Conservation (phyloP, 2,329 filamentous ascomycete species). For the Stagonosporopsis rhizophila region DNA sequence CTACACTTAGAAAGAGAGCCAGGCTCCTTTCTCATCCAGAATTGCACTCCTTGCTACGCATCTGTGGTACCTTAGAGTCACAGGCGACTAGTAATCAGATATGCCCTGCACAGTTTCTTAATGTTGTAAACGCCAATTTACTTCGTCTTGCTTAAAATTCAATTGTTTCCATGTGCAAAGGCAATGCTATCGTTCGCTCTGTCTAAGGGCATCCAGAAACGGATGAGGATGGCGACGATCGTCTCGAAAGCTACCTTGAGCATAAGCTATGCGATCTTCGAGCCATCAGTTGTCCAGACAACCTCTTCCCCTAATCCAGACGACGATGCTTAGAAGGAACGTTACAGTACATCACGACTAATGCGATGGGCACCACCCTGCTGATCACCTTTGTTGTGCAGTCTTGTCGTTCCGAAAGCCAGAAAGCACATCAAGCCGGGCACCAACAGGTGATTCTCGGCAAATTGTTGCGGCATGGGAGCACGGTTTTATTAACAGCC, state of each 20-base stretch:
- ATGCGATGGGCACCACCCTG: not conserved
- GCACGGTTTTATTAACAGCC: slow-evolving; percentile 3
- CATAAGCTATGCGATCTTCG: not conserved
- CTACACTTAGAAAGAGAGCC: not conserved
- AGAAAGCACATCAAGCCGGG: not conserved
- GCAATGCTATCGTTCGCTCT: not conserved
- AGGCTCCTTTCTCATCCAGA: not conserved
- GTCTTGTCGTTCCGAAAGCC: not conserved
- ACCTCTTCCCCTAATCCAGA: too few relatives aligned
- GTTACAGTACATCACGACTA: not conserved
- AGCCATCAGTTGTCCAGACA: not conserved
- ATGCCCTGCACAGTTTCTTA: not conserved
- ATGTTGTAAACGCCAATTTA: not conserved
- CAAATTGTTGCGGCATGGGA: slow-evolving; percentile 5
- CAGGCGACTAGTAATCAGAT: not conserved
- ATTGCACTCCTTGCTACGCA: not conserved
- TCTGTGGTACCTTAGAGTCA: not conserved
- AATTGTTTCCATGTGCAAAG: not conserved
- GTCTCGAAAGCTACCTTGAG: not conserved
- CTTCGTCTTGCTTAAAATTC: not conserved
- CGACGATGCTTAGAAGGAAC: too few relatives aligned
- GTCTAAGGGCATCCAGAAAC: not conserved
- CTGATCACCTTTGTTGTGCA: not conserved
- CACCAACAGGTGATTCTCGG: not conserved
- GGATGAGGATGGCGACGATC: not conserved